Conservation (phyloP, 805 yeast species). For the Starmerella bombi region DNA sequence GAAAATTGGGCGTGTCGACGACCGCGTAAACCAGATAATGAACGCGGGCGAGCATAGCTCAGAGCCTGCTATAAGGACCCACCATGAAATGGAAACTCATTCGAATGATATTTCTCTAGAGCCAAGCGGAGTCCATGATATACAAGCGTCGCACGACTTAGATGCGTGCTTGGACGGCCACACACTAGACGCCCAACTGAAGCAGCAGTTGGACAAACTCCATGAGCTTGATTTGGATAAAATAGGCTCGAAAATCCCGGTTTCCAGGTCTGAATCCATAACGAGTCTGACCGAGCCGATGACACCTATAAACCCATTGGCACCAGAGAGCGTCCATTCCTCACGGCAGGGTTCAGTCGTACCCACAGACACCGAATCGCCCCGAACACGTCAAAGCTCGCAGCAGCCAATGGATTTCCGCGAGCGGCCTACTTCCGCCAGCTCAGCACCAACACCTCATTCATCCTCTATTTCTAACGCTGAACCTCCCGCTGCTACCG, state of each 20-base stretch:
- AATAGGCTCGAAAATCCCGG: neutral
- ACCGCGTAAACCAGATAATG: constrained; percentile 5
- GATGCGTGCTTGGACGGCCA: constrained; percentile 10
- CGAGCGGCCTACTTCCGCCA: neutral
- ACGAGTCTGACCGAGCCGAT: neutral
- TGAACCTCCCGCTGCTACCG: neutral
- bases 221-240: constrained; percentile 10
- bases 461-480: neutral
- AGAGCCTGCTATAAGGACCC: constrained; percentile 4
- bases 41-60: constrained; percentile 10
- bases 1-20: constrained; percentile 5
- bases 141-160: constrained; percentile 1
- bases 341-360: constrained; percentile 5
- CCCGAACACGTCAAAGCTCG: neutral
- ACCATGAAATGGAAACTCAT: neutral
- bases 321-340: neutral
- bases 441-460: neutral
- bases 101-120: constrained; percentile 4
- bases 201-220: constrained; percentile 14
- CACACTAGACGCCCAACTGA: constrained; percentile 11
- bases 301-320: constrained; percentile 1
- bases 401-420: neutral
- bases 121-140: neutral
- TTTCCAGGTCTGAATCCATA: neutral
- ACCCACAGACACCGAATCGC: neutral